Evolutionary conservation across 305 asterid species (phyloP), one percentile per base, ranked within the genome.

Genomic region (Plantago coronopus): DNA sequence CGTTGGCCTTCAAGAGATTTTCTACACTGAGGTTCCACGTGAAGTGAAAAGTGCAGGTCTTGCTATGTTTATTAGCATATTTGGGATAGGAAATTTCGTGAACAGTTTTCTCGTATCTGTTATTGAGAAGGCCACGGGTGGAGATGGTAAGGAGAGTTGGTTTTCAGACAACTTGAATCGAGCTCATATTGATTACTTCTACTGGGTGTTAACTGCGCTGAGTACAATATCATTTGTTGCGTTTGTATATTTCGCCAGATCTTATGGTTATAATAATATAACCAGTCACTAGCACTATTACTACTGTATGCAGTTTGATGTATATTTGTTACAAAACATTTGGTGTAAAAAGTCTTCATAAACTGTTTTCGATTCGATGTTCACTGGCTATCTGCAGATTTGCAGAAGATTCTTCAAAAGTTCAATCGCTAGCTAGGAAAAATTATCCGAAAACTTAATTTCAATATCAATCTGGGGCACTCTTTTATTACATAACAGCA

Each of bases 181-280:
- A 21, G 83, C 76, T 4, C 85, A 77, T 53, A 74, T 77, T 11
- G 85, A 73, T 59, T 73, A 73, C 57, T 77, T 77, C 42, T 68
- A 67, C 44, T 70, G 82, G 76, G 14, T 77, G 37, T 21, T 78
- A 60, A 57, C 71, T 1, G 73, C 63, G 55, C 21, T 75, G 8
- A 67, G 64, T 59, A 65, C 61, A 3, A 11, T 61, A 22, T 49
- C 68, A 3, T 59, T 75, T 40, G 54, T 38, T 7, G 48, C 12
- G 1, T 70, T 45, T 62, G 3, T 75, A 21, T 67, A 64, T 66
- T 72, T 74, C 42, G 72, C 73, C 0, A 68, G 48, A 48, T 71
- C 69, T 27, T 71, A 74, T 50, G 64, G 9, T 34, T 34, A 34
- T 34, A 34, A 8, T 34, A 34, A 34, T 3, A 34, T 6, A 34